Conservation (phyloP, 1,284 basidiomycete species). For the Cryptococcus sp. region DNA sequence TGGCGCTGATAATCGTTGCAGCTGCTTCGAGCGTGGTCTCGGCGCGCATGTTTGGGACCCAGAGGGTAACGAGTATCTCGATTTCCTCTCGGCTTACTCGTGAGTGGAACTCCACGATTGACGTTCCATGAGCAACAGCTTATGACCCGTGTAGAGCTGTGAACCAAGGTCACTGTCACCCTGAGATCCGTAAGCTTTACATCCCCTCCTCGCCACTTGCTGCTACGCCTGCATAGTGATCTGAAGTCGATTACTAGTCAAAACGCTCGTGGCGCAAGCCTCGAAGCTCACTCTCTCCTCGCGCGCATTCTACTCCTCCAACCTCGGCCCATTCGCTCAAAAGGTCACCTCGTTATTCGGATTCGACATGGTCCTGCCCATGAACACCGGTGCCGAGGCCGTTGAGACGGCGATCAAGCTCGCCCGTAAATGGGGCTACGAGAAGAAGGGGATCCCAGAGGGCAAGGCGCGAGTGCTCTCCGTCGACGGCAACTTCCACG, state of each 20-base stretch:
- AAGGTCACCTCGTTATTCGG: conserved; percentile 81
- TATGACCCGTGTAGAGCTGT: conserved; percentile 63
- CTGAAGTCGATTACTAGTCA: conserved; percentile 60
- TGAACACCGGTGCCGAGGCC: conserved; percentile 99
- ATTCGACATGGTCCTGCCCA: conserved; percentile 95
- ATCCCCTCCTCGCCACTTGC: background rate
- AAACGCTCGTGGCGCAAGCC: conserved; percentile 79
- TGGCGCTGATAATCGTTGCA: conserved; percentile 13
- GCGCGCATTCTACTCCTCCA: conserved; percentile 92
- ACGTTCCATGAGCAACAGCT: conserved; percentile 1
- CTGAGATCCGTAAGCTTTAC: conserved; percentile 53
- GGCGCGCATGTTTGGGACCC: conserved; percentile 96
- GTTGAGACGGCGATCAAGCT: conserved; percentile 84
- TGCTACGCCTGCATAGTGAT: background rate
- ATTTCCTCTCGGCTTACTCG: conserved; percentile 97
- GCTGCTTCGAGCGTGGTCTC: conserved; percentile 83
- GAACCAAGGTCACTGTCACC: conserved; percentile 95
- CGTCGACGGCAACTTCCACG: conserved; percentile 93
- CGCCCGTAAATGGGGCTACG: conserved; percentile 87
- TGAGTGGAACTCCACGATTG: conserved; percentile 57
- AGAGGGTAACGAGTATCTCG: conserved; percentile 88
- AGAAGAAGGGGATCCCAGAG: conserved; percentile 78
- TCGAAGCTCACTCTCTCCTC: conserved; percentile 90
- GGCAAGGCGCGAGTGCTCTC: conserved; percentile 87
- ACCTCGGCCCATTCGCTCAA: conserved; percentile 86